Evolutionary conservation across 2,329 filamentous ascomycete species (phyloP), one percentile per base, ranked within the genome.

Genomic region (Stachybotrys echinatus): DNA sequence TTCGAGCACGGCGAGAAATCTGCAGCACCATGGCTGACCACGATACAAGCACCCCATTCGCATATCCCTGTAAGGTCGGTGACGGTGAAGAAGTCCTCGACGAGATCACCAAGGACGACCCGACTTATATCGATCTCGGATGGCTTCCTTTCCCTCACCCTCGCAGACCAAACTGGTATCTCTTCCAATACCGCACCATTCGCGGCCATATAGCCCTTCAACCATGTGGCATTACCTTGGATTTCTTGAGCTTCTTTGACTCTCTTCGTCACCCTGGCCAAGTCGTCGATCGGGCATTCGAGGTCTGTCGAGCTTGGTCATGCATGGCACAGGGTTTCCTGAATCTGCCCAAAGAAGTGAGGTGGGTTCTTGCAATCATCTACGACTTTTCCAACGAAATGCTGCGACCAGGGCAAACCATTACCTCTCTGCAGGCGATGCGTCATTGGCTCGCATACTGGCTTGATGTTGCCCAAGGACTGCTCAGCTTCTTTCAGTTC

Each of bases 381-480:
- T 69, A 63, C 53, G 58, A 67, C 54, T 63, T 67, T 19, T 50
- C 61, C 47, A 59, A 49, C 49, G 55, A 63, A 21, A 60, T 64
- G 55, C 54, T 69, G 6, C 51, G 49, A 17, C 49, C 48, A 2
- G 47, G 48, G 2, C 45, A 49, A 12, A 47, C 47, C n/a, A 54
- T 62, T 42, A 39, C 51, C 5, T 48, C 20, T 3, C 39, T 58
- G 12, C 64, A 54, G 61, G 2, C 19, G 5, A 62, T 61, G 58
- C 56, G 63, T 4, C 14, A 50, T 3, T 67, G 65, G 66, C 51
- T 69, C 18, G 20, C 58, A 45, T 52, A 62, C 34, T 65, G 55
- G 62, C 66, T 62, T 27, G 31, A 49, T 18, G 37, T 65, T 21
- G 59, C 57, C 10, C 54, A 63, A 4, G 12, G n/a, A 6, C 53